phyloP scores from a whole-genome alignment of 2,329 filamentous ascomycete species.

The Exophiala lecanii-corni region DNA sequence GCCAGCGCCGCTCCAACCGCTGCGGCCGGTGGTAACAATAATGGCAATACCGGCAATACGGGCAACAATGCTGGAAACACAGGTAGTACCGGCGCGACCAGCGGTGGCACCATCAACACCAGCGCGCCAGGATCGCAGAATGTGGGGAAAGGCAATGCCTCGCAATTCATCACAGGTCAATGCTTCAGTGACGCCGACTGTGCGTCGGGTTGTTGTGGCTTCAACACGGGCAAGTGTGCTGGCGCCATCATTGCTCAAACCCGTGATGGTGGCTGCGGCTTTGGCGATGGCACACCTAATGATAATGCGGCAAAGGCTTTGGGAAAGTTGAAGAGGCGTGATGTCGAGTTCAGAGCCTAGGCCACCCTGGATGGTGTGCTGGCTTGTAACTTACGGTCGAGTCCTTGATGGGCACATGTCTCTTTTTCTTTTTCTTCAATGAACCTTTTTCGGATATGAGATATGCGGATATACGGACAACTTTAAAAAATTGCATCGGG shows the following conservation, averaged over 20 bases:
- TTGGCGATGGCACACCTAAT: conserved; percentile 25
- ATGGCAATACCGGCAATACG: conserved; percentile 1
- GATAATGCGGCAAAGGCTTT: conserved; percentile 24
- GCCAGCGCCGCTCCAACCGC: conserved; percentile 3
- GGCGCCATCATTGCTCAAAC: conserved; percentile 26
- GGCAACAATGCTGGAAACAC: not conserved
- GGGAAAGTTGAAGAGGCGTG: not conserved
- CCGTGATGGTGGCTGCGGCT: conserved; percentile 29
- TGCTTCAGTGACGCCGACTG: conserved; percentile 37
- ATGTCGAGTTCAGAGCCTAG: conserved; percentile 2
- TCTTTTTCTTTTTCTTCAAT: too few relatives aligned
- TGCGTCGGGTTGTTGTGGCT: conserved; percentile 35
- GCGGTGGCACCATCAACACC: conserved; percentile 9
- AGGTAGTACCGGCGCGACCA: conserved; percentile 1
- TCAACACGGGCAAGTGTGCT: conserved; percentile 32
- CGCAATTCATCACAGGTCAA: conserved; percentile 38
- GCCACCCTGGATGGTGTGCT: not conserved
- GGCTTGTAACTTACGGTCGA: too few relatives aligned
- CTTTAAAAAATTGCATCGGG: too few relatives aligned
- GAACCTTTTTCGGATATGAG: too few relatives aligned
- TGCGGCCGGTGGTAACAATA: not conserved
- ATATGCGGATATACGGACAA: too few relatives aligned
- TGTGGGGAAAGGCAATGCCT: conserved; percentile 26
- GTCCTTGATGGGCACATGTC: too few relatives aligned
- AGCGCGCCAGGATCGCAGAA: conserved; percentile 16